Percentiles rank a stretch among this genome's conserved stretches.
phyloP scores from a whole-genome alignment of 352 stramenopile species.

The Phytopythium cucurbitacearum region DNA sequence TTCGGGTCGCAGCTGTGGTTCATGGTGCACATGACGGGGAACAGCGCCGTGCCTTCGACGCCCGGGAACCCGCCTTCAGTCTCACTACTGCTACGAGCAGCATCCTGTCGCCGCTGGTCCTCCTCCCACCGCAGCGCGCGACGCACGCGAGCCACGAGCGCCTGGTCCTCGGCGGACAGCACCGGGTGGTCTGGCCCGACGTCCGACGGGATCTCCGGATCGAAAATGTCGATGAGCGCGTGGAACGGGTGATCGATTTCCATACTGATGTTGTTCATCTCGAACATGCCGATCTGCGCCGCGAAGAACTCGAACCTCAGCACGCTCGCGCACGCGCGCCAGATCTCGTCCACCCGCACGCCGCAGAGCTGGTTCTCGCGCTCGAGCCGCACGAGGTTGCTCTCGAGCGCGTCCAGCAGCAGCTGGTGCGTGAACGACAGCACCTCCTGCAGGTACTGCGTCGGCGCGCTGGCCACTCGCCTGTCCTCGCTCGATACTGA shows the following conservation, averaged over 20 bases:
- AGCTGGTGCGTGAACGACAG: constrained; percentile 60
- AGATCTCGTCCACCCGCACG: constrained; percentile 52
- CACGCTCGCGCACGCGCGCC: constrained; percentile 51
- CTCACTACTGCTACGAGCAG: constrained; percentile 13
- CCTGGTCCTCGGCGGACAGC: constrained; percentile 19
- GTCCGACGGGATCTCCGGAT: constrained; percentile 34
- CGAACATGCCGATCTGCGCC: constrained; percentile 92
- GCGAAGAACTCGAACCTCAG: constrained; percentile 87
- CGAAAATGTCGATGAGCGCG: constrained; percentile 66
- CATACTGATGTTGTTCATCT: constrained; percentile 96
- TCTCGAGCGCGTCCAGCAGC: constrained; percentile 57
- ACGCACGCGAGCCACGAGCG: constrained; percentile 34
- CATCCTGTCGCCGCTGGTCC: constrained; percentile 33
- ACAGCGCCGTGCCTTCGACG: constrained; percentile 93
- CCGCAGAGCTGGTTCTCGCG: constrained; percentile 57
- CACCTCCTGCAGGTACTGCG: constrained; percentile 53
- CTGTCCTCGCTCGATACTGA: background rate
- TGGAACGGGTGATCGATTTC: constrained; percentile 83
- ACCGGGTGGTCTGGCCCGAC: constrained; percentile 18
- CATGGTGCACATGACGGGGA: constrained; percentile 93
- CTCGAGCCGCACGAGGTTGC: constrained; percentile 61
- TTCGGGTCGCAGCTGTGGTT: constrained; percentile 96
- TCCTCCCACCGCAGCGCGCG: constrained; percentile 43
- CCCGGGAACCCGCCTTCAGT: constrained; percentile 20
- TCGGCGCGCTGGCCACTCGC: constrained; percentile 12